Base-by-base conservation (phyloP, 2,329 filamentous ascomycete species). In the Metarhizium guizhouense region DNA sequence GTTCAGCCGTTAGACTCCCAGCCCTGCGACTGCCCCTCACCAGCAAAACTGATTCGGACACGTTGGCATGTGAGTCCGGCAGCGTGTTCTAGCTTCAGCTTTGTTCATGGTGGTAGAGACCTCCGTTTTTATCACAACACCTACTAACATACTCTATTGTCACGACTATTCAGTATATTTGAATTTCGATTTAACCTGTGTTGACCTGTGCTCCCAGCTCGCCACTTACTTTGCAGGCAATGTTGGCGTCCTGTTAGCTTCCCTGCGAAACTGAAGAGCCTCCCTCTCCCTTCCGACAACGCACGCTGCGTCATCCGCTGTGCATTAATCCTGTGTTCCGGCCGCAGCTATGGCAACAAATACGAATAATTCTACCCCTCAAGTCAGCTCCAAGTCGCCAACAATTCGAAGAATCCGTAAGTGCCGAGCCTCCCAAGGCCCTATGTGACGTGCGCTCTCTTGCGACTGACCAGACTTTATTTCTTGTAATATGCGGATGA, bases 381-480 rank as follows among this genome's bases (percentile, higher is more conserved):
- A 76, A 62, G 73, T 87, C 75, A 90, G 87, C 70, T 83, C 85
- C 63, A 91, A 90, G 68, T 91, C 86, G 60, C 88, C 89, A 47
- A 93, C 89, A 32, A 89, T 94, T 68, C 86, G 88, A 72, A 88
- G 89, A 68, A 94, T 95, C 70, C 78, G 87, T 90, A 77, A 64
- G 83, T 68, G 42, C 13, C 13, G 14, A 40, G 13, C 38, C 38
- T 40, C n/a, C 42, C n/a, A 18, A 45, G 18, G n/a, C 42, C n/a
- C 16, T 45, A 6, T 16, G 32, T 3, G 40, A 11, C 6, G 4
- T 29, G 25, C 16, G 34, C 20, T 8, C 8, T 51, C 25, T 43
- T 47, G 8, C 52, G 20, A 8, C 36, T 56, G 4, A 30, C 38
- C 45, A 29, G 16, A 32, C 6, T 40, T 14, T 54, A 8, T 36